phyloP scores from a whole-genome alignment of 2,329 filamentous ascomycete genomes.

The Phialophora verrucosa region DNA sequence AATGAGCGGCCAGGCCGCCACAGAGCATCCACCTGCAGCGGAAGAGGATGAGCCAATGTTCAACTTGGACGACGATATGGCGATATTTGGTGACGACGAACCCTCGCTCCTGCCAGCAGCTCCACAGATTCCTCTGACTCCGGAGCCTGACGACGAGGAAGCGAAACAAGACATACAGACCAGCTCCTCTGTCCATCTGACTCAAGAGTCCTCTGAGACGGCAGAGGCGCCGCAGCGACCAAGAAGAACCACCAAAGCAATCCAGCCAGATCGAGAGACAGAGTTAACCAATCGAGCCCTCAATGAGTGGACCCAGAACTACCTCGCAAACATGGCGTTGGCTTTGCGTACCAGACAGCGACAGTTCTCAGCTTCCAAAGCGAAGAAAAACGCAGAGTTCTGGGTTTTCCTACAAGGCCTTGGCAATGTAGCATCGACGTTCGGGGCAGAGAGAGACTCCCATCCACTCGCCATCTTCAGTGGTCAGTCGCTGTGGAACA shows the following conservation, averaged over 20 bases:
- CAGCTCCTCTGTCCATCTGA: conserved; percentile 20
- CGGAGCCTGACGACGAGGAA: conserved; percentile 19
- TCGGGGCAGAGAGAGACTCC: conserved; percentile 49
- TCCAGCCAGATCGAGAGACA: conserved; percentile 57
- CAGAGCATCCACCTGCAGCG: not conserved
- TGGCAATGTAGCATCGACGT: conserved; percentile 57
- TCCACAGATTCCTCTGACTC: conserved; percentile 25
- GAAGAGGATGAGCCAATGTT: conserved; percentile 18
- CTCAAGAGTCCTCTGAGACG: conserved; percentile 25
- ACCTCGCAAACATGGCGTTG: conserved; percentile 64
- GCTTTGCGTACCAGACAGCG: conserved; percentile 53
- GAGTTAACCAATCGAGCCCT: conserved; percentile 64
- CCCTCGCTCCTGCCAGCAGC: conserved; percentile 42
- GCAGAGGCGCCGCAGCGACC: conserved; percentile 43
- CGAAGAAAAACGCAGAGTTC: conserved; percentile 67
- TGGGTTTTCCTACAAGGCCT: conserved; percentile 66
- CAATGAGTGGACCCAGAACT: conserved; percentile 63
- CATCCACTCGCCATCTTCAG: conserved; percentile 65
- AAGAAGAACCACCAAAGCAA: conserved; percentile 45
- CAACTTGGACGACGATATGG: conserved; percentile 40
- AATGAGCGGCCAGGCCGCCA: not conserved
- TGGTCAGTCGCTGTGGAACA: conserved; percentile 60
- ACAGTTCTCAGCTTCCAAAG: conserved; percentile 51
- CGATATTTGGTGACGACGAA: conserved; percentile 42
- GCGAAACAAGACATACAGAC: conserved; percentile 30